Evolutionary conservation across 768 basidiomycete species (phyloP).

Genomic region (Kockovaella imperatae): DNA sequence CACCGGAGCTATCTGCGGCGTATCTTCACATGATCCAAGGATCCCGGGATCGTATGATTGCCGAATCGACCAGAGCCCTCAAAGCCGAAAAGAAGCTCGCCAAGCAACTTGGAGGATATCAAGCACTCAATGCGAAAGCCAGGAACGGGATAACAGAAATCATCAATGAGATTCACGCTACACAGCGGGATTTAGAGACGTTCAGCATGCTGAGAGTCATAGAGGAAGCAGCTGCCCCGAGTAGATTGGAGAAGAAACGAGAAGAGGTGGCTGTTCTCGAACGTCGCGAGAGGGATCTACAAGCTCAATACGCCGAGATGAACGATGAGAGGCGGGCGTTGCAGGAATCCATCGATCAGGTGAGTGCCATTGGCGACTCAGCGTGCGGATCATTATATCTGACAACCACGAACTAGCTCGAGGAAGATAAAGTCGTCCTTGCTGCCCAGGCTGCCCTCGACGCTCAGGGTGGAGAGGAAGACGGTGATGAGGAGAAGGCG

Average conservation of each 20-base stretch:
- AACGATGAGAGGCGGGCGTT: constrained; percentile 52
- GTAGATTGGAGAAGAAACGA: constrained; percentile 65
- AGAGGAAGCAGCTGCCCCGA: constrained; percentile 70
- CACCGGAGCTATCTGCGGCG: constrained; percentile 51
- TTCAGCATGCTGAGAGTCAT: constrained; percentile 64
- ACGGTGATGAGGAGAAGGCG: constrained; percentile 5
- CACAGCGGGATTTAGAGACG: constrained; percentile 65
- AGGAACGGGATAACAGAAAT: constrained; percentile 31
- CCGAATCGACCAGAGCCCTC: constrained; percentile 67
- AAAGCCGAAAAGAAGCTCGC: constrained; percentile 88
- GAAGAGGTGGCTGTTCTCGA: constrained; percentile 81
- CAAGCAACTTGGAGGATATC: constrained; percentile 84
- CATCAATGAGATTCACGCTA: constrained; percentile 60
- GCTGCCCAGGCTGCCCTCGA: constrained; percentile 43
- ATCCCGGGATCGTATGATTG: constrained; percentile 63
- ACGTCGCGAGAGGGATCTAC: constrained; percentile 65
- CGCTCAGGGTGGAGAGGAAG: constrained; percentile 29
- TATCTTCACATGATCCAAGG: constrained; percentile 57
- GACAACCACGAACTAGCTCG: constrained; percentile 56
- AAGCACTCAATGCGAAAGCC: constrained; percentile 62
- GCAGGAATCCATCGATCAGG: constrained; percentile 38
- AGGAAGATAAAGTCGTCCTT: constrained; percentile 57
- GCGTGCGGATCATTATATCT: constrained; percentile 54
- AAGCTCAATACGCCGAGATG: constrained; percentile 76
- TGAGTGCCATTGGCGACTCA: constrained; percentile 21